These are phyloP conservation scores for Curvularia eragrostidis DNA, from an alignment of 2,329 filamentous ascomycete species.

Conservation along the genomic window DNA sequence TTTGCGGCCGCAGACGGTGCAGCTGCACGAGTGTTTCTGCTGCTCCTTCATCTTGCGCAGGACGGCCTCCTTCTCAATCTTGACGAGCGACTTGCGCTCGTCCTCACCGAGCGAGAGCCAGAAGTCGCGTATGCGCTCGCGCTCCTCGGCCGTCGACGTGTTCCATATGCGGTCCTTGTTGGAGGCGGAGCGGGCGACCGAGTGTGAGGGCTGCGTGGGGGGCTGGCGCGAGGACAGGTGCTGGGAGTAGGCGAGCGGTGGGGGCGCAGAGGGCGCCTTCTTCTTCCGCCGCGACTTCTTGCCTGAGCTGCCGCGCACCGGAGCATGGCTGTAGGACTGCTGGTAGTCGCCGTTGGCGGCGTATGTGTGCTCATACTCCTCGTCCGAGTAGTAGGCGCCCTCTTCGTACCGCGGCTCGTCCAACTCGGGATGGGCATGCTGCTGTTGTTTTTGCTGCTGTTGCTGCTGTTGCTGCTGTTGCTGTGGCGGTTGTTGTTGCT, in stretches of 20 bases:
- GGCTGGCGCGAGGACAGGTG: constrained; percentile 43
- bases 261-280: constrained; percentile 53
- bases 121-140: constrained; percentile 97
- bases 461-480: constrained; percentile 31
- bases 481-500: constrained; percentile 3
- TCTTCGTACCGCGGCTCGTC: constrained; percentile 51
- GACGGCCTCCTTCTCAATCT: constrained; percentile 98
- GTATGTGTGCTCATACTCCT: constrained; percentile 46
- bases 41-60: constrained; percentile 99
- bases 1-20: constrained; percentile 95
- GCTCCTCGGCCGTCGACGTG: constrained; percentile 90
- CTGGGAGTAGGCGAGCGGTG: constrained; percentile 41
- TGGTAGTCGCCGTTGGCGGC: constrained; percentile 43
- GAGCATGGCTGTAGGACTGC: constrained; percentile 33
- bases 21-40: constrained; percentile 98
- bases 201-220: constrained; percentile 55
- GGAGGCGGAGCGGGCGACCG: constrained; percentile 51
- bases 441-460: constrained; percentile 23
- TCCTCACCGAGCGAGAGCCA: constrained; percentile 95
- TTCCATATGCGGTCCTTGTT: constrained; percentile 95
- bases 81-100: constrained; percentile 92
- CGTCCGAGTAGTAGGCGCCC: constrained; percentile 53
- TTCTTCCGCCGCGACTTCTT: constrained; percentile 74
- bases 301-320: constrained; percentile 25
- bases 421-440: constrained; percentile 54